Conservation (phyloP, 176 grass and related monocot genomes). For the bread wheat (Triticum aestivum) region IWGSC_CS_RefSeq_v2.1 NC_057797.1:43478566-43479065, state of each 20-base stretch:
- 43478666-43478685: no score
- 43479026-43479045: no score
- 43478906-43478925: not conserved
- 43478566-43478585: not conserved
- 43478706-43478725: no score
- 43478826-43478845: not conserved
- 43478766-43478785: not conserved
- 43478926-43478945: not conserved
- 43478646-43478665: no score
- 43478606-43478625: no score
- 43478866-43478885: conserved; percentile 14
- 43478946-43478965: not conserved
- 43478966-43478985: no score
- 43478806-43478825: not conserved
- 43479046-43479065: no score
- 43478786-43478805: not conserved
- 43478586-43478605: not conserved
- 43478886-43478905: not conserved
- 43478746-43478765: not conserved
- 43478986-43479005: no score
- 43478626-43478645: no score
- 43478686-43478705: no score
- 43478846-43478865: not conserved
- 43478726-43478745: not conserved
- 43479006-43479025: no score